A percentile compares a stretch with the other conserved stretches of the same genome.
Conservation (phyloP, 257 asterid genomes). For the Solanum peruvianum region DNA sequence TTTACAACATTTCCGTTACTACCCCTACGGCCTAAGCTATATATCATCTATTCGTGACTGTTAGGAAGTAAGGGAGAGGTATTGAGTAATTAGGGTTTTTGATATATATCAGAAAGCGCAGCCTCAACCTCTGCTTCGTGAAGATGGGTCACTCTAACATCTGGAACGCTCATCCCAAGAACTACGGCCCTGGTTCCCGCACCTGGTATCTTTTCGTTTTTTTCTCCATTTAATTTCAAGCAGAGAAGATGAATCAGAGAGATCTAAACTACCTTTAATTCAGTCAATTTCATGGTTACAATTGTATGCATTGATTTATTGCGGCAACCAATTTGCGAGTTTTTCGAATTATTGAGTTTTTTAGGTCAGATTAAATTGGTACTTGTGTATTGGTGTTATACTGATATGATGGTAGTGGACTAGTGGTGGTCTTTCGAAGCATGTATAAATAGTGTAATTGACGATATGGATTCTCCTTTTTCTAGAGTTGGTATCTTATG, state of each 20-base stretch:
- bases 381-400: neutral
- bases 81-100: no score
- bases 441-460: neutral
- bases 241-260: neutral
- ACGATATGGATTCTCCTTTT: neutral
- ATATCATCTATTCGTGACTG: no score
- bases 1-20: no score
- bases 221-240: neutral
- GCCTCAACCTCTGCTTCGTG: neutral
- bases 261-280: neutral
- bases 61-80: no score
- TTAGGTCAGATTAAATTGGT: neutral
- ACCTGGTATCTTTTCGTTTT: slow-evolving; percentile 17
- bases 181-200: slow-evolving; percentile 58
- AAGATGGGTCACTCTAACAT: slow-evolving; percentile 48
- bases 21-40: no score
- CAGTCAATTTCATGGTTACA: no score
- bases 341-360: neutral
- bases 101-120: neutral
- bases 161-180: slow-evolving; percentile 53
- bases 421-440: neutral
- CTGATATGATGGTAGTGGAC: neutral
- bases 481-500: neutral
- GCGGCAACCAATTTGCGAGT: no score
- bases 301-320: no score